A percentile compares a stretch with the other conserved stretches of the same genome.
phyloP scores from a whole-genome alignment of 306 rosid genomes.

The Datisca glomerata region DNA sequence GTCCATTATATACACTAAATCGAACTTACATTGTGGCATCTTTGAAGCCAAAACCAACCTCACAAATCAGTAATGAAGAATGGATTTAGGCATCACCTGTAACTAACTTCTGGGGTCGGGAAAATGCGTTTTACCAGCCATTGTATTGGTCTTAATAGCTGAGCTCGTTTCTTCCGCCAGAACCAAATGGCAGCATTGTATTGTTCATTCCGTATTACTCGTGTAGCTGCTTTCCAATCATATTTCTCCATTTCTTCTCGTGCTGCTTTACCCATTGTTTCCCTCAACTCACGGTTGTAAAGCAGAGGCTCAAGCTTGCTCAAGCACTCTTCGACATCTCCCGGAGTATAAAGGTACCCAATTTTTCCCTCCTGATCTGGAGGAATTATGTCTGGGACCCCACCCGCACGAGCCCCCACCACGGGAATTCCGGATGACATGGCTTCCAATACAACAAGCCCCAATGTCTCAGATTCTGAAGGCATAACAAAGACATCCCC shows the following conservation, averaged over 20 bases:
- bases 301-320: conserved; percentile 63
- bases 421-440: conserved; percentile 97
- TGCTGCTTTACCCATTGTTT: conserved; percentile 66
- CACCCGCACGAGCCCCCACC: conserved; percentile 91
- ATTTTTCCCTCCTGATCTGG: conserved; percentile 76
- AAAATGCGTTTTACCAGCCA: conserved; percentile 63
- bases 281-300: conserved; percentile 49
- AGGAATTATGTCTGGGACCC: conserved; percentile 88
- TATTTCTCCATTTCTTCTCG: conserved; percentile 83
- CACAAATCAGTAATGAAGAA: conserved; percentile 1
- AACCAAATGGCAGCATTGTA: conserved; percentile 95
- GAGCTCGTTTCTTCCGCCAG: conserved; percentile 86
- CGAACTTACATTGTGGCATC: conserved; percentile 20
- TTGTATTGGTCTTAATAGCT: conserved; percentile 55
- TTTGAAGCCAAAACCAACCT: conserved; percentile 26
- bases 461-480: conserved; percentile 93
- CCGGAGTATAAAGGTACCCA: conserved; percentile 57
- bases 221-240: conserved; percentile 91
- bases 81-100: conserved; percentile 21
- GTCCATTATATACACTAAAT: conserved; percentile 37
- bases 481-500: conserved; percentile 96
- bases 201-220: conserved; percentile 64
- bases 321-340: conserved; percentile 75
- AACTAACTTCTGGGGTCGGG: conserved; percentile 47
- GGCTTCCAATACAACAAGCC: conserved; percentile 90